Conservation (phyloP, 1,139 yeast species). For the Pichia sp. region DNA sequence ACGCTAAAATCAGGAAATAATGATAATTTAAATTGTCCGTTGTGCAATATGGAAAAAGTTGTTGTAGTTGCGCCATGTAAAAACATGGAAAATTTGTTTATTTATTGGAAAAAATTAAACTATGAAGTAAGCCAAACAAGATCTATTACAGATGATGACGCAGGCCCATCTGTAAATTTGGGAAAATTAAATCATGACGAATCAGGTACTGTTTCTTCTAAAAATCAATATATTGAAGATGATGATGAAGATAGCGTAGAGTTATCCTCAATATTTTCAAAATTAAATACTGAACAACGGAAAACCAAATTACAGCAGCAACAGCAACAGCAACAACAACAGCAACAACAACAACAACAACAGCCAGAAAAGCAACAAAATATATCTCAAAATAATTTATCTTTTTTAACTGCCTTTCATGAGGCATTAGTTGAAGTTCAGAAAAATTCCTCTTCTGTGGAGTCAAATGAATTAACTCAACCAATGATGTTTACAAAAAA, state of each 20-base stretch:
- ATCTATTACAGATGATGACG: too few relatives aligned
- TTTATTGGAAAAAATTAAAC: slow-evolving; percentile 28
- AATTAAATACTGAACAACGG: slow-evolving; percentile 1
- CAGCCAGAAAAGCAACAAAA: too few relatives aligned
- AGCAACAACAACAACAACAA: too few relatives aligned
- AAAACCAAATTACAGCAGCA: too few relatives aligned
- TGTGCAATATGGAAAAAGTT: slow-evolving; percentile 36
- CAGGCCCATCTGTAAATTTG: too few relatives aligned
- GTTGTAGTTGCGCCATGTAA: slow-evolving; percentile 39
- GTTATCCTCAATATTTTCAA: slow-evolving; percentile 9
- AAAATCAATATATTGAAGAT: too few relatives aligned
- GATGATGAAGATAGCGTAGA: slow-evolving; percentile 19
- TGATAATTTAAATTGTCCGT: slow-evolving; percentile 38
- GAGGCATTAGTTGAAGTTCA: slow-evolving; percentile 28
- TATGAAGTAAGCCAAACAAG: too few relatives aligned
- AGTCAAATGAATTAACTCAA: slow-evolving; percentile 5
- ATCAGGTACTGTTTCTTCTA: too few relatives aligned
- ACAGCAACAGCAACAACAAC: not conserved
- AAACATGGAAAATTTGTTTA: slow-evolving; percentile 47
- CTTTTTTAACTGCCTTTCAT: slow-evolving; percentile 29
- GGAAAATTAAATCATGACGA: too few relatives aligned
- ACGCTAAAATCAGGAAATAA: not conserved
- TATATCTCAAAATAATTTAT: slow-evolving; percentile 9
- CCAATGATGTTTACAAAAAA: not conserved
- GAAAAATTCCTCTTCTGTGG: slow-evolving; percentile 11